phyloP scores from a whole-genome alignment of 768 basidiomycete genomes.

The Lactifluus rugatus region DNA sequence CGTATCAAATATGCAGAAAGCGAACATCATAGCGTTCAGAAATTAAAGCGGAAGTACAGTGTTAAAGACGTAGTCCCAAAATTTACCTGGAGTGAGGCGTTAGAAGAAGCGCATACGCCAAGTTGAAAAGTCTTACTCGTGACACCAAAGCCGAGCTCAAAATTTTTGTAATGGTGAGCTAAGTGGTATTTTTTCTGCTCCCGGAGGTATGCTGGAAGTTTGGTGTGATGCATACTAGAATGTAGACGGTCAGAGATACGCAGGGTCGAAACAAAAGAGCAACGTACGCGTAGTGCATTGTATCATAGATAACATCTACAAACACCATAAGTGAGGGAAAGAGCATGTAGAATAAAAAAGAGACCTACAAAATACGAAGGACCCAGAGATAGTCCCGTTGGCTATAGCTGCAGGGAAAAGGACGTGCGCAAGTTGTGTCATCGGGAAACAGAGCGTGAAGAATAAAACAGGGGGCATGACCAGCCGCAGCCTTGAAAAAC shows the following conservation, averaged over 20 bases:
- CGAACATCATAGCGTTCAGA: neutral
- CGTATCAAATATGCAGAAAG: neutral
- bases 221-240: constrained; percentile 71
- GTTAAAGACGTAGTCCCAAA: constrained; percentile 91
- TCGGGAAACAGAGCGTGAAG: constrained; percentile 63
- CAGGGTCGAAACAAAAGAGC: neutral
- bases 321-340: constrained; percentile 1
- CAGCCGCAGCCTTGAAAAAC: constrained; percentile 58
- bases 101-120: neutral
- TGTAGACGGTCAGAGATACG: constrained; percentile 10
- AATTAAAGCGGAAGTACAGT: constrained; percentile 60
- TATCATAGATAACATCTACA: constrained; percentile 73
- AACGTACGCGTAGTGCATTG: constrained; percentile 84
- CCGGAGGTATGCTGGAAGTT: constrained; percentile 73
- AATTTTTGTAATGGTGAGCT: constrained; percentile 97
- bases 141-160: constrained; percentile 94
- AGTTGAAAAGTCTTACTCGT: constrained; percentile 46
- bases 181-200: constrained; percentile 98
- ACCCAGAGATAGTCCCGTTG: constrained; percentile 85
- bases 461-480: constrained; percentile 96
- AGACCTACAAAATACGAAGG: constrained; percentile 59
- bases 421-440: constrained; percentile 73
- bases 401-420: constrained; percentile 80
- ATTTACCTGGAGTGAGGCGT: constrained; percentile 47
- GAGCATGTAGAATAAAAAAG: neutral